Evolutionary conservation across 2,329 filamentous ascomycete species (phyloP).

Genomic region (Aureobasidium sp.): DNA sequence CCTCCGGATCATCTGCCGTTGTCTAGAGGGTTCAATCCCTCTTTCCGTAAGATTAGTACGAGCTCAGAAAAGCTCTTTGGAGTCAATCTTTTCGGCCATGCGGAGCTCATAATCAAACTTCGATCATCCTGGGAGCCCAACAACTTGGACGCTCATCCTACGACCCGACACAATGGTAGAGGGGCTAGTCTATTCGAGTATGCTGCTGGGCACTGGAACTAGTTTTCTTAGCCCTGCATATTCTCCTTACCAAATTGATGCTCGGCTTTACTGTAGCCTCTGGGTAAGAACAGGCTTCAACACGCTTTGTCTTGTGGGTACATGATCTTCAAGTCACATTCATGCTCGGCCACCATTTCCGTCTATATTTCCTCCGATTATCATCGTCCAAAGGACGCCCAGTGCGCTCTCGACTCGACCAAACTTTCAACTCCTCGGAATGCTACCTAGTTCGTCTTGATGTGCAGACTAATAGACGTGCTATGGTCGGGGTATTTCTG

Average conservation of each 20-base stretch:
- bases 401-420: not conserved
- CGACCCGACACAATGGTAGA: not conserved
- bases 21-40: not conserved
- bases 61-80: not conserved
- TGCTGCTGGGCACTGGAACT: not conserved
- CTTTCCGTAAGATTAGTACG: too few species aligned
- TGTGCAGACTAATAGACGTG: not conserved
- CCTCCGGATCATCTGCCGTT: not conserved
- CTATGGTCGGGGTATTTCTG: not conserved
- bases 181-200: not conserved
- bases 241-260: not conserved
- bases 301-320: slow-evolving; percentile 3
- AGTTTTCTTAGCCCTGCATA: not conserved
- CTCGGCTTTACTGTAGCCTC: not conserved
- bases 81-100: not conserved
- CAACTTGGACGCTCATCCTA: not conserved
- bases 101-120: not conserved
- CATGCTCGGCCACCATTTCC: not conserved
- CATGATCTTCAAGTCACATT: not conserved
- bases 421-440: not conserved
- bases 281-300: not conserved
- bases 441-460: not conserved
- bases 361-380: not conserved
- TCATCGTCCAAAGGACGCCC: not conserved
- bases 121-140: not conserved